Evolutionary conservation across 2,329 filamentous ascomycete species (phyloP).

Genomic region (Purpureocillium takamizusanense): DNA sequence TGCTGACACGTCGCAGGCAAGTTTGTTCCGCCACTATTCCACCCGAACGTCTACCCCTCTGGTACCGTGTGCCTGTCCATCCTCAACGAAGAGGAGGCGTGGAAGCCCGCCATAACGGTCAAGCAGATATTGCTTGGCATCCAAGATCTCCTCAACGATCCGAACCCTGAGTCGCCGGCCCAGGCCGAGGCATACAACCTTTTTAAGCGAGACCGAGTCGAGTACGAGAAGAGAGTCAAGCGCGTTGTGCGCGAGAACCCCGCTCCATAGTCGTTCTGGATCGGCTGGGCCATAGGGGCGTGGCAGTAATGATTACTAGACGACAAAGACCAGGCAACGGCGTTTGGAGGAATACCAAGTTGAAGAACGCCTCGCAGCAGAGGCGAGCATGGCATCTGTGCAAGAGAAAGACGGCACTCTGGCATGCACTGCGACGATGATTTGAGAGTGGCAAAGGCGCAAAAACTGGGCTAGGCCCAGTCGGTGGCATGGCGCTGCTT

Average conservation of each 20-base stretch:
- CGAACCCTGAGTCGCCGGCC: conserved; percentile 92
- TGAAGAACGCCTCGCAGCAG: neutral
- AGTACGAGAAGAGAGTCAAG: conserved; percentile 83
- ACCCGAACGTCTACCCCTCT: conserved; percentile 97
- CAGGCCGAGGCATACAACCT: conserved; percentile 97
- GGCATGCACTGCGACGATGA: neutral
- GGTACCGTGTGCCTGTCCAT: conserved; percentile 97
- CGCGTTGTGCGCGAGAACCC: conserved; percentile 86
- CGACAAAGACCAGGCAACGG: conserved; percentile 14
- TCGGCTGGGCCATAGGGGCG: neutral
- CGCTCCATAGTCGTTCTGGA: conserved; percentile 42
- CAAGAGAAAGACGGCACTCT: neutral
- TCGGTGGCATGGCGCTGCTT: neutral
- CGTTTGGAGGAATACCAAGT: conserved; percentile 22
- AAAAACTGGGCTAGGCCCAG: neutral
- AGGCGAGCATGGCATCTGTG: neutral
- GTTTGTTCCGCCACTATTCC: conserved; percentile 91
- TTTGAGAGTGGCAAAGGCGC: conserved; percentile 2
- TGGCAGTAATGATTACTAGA: conserved; percentile 9
- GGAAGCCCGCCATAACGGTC: conserved; percentile 97
- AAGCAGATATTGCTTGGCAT: conserved; percentile 96
- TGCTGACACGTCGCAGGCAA: conserved; percentile 56
- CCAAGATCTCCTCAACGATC: conserved; percentile 90
- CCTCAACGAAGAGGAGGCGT: conserved; percentile 94
- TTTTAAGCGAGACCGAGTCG: conserved; percentile 79